Conservation (phyloP, 306 rosid species). For the Cajanus cajan region DNA sequence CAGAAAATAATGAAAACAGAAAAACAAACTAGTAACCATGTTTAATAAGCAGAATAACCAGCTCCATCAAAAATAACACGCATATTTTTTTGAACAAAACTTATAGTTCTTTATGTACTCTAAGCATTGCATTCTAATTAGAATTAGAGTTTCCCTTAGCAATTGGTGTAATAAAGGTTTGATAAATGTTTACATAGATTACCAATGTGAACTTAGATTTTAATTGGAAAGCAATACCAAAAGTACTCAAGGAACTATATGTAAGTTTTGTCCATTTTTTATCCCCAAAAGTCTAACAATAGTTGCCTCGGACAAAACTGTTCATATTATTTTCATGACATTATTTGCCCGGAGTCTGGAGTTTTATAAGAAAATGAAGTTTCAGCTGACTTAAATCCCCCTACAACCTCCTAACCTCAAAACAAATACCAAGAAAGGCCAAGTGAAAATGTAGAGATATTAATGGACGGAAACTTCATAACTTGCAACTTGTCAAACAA, state of each 20-base stretch:
- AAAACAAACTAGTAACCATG: not conserved
- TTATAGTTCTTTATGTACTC: no score
- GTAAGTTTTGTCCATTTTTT: not conserved
- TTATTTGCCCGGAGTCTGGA: not conserved
- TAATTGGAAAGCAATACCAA: no score
- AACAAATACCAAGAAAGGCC: not conserved
- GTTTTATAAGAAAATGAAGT: slow-evolving; percentile 21
- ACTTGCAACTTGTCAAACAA: not conserved
- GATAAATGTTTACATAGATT: no score
- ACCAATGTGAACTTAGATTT: no score
- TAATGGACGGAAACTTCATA: not conserved
- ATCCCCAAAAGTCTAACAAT: not conserved
- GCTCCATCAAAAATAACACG: not conserved
- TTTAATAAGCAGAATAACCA: not conserved
- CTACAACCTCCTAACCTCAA: not conserved
- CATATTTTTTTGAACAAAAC: not conserved
- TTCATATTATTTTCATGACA: not conserved
- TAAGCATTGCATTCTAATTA: no score
- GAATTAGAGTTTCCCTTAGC: no score
- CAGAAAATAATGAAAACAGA: not conserved
- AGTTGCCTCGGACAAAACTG: not conserved
- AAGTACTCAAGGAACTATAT: no score
- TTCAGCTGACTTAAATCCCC: slow-evolving; percentile 12
- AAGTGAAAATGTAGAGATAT: not conserved
- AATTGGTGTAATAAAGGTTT: no score